Base-by-base conservation (phyloP, 768 basidiomycete genomes). In the Pleurotus eryngii region DNA sequence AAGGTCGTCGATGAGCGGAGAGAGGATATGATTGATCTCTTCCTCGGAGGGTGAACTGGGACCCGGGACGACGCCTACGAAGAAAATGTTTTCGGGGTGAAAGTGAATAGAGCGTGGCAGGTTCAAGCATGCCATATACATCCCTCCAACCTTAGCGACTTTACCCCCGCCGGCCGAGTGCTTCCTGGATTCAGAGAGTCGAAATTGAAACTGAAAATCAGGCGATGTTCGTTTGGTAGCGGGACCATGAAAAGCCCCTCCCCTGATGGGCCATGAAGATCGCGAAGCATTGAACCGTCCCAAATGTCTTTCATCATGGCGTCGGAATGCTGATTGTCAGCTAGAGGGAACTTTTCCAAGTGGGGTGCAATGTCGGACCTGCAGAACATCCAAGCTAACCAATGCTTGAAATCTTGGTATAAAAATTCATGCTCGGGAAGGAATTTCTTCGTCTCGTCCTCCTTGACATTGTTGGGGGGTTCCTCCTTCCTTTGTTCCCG, bases 11-110 rank as follows among this genome's bases (percentile, higher is more conserved):
- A 73, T 61, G 1, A 73, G 20, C 2, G 68, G 72, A 4, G 24
- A 20, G 20, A 66, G 56, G 49, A 69, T 65, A 15, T 62, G 61
- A 43, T 72, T 70, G 27, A 69, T 63, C 4, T 59, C 27, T 14
- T 65, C 58, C 0, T 69, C 51, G 1, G 64, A 56, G 0, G 69
- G 74, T 51, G 76, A 70, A 4, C 64, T 57, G 4, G 72, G 74
- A 0, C 73, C 73, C 47, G 75, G 73, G 12, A 76, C 69, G 2
- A 76, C 62, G 0, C 67, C 70, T 22, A 64, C 69, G 11, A 76
- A 49, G 54, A 72, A 73, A 49, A 72, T 68, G 49, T 76, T 71
- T 57, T 76, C 71, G 0, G 61, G 46, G 26, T 64, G 42, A 20
- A 43, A 43, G 11, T 15, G 15, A 20, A 43, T 43, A 9, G 42